Base-by-base conservation (phyloP, 2,329 filamentous ascomycete species). In the Aspergillus quadrilineatus region DNA sequence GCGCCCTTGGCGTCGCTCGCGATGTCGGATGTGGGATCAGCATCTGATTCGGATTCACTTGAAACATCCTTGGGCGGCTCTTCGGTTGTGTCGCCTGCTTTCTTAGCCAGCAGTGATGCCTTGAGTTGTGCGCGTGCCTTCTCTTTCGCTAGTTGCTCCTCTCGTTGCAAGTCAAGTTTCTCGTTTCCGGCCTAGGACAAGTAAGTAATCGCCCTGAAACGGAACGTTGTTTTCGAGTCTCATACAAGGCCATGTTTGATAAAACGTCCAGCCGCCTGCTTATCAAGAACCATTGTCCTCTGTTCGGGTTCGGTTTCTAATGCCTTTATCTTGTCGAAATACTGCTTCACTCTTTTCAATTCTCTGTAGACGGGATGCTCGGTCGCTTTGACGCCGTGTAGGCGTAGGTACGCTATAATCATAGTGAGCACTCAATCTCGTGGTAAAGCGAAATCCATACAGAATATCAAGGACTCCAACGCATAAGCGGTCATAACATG, bases 281-380 rank as follows among this genome's bases (percentile, higher is more conserved):
- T 92, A 69, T 97, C 82, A 26, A 89, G 68, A 22, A 74, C 84
- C 60, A 90, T 76, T 1, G 77, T 82, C 32, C 82, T 81, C 67
- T 84, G 79, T 52, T 77, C 73, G 3, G 82, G 80, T 1, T 84
- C 82, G 6, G 79, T 82, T 73, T 97, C 92, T 3, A 85, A 82
- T 12, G 80, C 79, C 69, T 94, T 90, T 71, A 97, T 93, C 78
- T 97, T 99, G 58, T 84, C 85, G 75, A 96, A 96, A 74, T 97
- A 97, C 70, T 92, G 89, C 73, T 88, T 91, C 53, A 97, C 87
- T 55, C 94, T 86, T 57, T 85, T 88, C 60, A 99, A 82, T 77
- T 99, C 94, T 57, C 83, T 82, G 75, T 91, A 94, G 57, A 99
- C 85, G 29, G 90, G 83, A 70, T 97, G 93, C 51, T 89, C 82